Percentiles rank a stretch among this genome's conserved stretches.
Conservation (phyloP, 176 grass and related monocot species). For the Hsuehochloa calcarea region DNA sequence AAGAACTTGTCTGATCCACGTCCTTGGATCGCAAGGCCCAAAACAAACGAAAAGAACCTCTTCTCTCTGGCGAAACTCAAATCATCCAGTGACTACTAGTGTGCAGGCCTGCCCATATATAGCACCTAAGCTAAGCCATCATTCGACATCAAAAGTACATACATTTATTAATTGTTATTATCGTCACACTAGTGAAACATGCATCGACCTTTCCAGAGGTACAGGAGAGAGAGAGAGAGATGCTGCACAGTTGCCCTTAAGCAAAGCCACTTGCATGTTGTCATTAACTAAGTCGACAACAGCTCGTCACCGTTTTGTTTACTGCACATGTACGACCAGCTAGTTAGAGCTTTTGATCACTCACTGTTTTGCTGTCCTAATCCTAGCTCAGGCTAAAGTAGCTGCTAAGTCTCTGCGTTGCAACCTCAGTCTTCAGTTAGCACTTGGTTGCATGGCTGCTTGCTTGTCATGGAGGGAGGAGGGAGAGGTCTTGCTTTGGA, state of each 20-base stretch:
- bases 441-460: background rate
- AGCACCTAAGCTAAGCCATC: background rate
- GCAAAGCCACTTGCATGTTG: background rate
- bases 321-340: background rate
- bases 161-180: background rate
- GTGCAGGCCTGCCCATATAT: background rate
- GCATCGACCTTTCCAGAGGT: background rate
- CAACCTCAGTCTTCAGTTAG: background rate
- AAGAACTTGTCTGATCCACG: background rate
- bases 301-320: background rate
- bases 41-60: background rate
- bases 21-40: background rate
- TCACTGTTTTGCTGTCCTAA: conserved; percentile 3
- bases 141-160: background rate
- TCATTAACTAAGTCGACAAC: background rate
- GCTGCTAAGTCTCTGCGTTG: background rate
- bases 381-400: background rate
- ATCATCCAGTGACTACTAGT: background rate
- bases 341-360: conserved; percentile 12
- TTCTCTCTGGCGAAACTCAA: too few relatives aligned
- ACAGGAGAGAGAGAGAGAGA: background rate
- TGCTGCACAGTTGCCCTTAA: background rate
- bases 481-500: background rate
- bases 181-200: background rate
- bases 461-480: background rate